These are phyloP conservation scores for Penicillium longicatenatum DNA, from an alignment of 495 filamentous ascomycete genomes.

Conservation along the genomic window DNA sequence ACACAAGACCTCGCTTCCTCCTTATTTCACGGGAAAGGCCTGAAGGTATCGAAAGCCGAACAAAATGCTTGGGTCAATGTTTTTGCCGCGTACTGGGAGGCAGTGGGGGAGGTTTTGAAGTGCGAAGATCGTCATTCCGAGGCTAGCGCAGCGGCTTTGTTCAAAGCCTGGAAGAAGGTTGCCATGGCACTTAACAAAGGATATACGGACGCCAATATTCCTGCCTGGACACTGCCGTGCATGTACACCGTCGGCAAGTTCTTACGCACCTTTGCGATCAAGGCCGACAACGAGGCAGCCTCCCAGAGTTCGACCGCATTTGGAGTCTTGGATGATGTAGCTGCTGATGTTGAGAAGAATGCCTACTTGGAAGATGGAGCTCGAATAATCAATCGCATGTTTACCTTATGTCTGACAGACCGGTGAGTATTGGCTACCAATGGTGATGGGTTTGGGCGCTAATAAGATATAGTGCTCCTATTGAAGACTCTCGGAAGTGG, in stretches of 20 bases:
- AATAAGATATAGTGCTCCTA: slow-evolving; percentile 62
- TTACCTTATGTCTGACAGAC: slow-evolving; percentile 83
- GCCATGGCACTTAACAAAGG: slow-evolving; percentile 69
- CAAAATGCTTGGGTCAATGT: slow-evolving; percentile 78
- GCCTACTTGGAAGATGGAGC: slow-evolving; percentile 87
- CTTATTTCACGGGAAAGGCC: slow-evolving; percentile 57
- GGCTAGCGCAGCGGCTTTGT: slow-evolving; percentile 71
- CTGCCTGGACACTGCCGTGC: slow-evolving; percentile 86
- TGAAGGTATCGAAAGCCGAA: slow-evolving; percentile 62
- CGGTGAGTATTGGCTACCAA: slow-evolving; percentile 57
- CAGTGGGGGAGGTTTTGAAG: slow-evolving; percentile 65
- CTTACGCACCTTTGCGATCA: slow-evolving; percentile 82
- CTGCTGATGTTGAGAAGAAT: slow-evolving; percentile 69
- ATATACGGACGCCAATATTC: slow-evolving; percentile 68
- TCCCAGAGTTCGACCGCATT: slow-evolving; percentile 41
- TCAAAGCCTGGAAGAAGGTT: slow-evolving; percentile 82
- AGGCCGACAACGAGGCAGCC: slow-evolving; percentile 65
- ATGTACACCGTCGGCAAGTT: slow-evolving; percentile 84
- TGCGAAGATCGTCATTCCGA: slow-evolving; percentile 48
- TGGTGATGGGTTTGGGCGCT: slow-evolving; percentile 18
- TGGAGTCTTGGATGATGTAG: slow-evolving; percentile 73
- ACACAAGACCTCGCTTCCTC: slow-evolving; percentile 61
- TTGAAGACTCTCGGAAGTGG: slow-evolving; percentile 95
- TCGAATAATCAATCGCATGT: slow-evolving; percentile 83
- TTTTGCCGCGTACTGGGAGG: slow-evolving; percentile 81